Conservation (phyloP, 2,329 filamentous ascomycete genomes). For the Fusarium subglutinans region DNA sequence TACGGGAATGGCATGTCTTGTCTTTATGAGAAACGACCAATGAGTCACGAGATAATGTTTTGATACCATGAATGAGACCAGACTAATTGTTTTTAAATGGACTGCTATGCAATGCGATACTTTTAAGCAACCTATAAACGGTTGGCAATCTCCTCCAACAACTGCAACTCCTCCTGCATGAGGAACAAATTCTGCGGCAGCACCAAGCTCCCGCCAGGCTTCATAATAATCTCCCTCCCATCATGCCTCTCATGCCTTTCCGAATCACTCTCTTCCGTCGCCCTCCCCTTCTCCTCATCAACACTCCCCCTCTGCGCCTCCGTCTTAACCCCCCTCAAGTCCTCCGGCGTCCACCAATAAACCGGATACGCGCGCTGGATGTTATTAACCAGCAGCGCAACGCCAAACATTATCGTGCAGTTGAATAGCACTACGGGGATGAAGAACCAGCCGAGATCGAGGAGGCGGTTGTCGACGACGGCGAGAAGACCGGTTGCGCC, state of each 20-base stretch:
- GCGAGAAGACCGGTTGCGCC: conserved; percentile 78
- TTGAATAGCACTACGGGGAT: conserved; percentile 71
- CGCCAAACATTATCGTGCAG: conserved; percentile 66
- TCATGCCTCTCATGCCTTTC: conserved; percentile 29
- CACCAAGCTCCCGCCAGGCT: conserved; percentile 45
- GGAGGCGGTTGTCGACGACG: conserved; percentile 64
- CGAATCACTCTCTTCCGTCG: conserved; percentile 21
- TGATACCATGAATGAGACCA: background rate
- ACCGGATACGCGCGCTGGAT: conserved; percentile 71
- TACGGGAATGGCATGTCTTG: background rate
- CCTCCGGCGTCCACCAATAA: conserved; percentile 73
- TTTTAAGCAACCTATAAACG: conserved; percentile 38
- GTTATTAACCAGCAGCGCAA: conserved; percentile 75
- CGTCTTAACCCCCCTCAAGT: conserved; percentile 24
- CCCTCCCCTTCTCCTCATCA: conserved; percentile 27
- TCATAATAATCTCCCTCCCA: conserved; percentile 48
- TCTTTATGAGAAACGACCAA: background rate
- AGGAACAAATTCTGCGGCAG: conserved; percentile 50
- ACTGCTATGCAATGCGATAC: background rate
- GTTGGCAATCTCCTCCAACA: conserved; percentile 49
- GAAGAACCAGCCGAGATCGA: conserved; percentile 73
- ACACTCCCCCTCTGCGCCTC: background rate
- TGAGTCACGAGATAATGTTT: background rate
- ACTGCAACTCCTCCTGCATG: conserved; percentile 49
- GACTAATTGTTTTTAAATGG: background rate